A percentile compares a stretch with the other conserved stretches of the same genome.
Conservation (phyloP, 169 alveolate species). For the Neospora caninum region DNA sequence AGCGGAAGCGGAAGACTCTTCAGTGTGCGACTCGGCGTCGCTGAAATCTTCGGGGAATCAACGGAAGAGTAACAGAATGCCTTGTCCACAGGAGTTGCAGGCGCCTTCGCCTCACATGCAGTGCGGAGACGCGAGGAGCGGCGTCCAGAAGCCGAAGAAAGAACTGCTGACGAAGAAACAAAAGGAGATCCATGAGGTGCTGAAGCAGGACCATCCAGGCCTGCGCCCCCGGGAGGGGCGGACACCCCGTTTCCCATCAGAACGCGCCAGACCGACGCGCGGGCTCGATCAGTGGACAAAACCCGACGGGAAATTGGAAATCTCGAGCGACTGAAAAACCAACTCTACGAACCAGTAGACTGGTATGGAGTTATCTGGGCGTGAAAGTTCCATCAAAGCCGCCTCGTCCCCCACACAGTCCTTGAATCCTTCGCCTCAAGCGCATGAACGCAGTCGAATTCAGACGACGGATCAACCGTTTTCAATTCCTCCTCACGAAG, state of each 20-base stretch:
- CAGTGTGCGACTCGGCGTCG: background rate
- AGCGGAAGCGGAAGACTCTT: background rate
- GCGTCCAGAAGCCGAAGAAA: background rate
- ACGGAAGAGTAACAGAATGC: background rate
- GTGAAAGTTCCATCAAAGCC: no score
- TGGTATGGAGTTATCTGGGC: no score
- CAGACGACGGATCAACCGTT: no score
- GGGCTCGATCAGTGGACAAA: background rate
- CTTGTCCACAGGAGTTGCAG: no score
- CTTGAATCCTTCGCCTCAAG: no score
- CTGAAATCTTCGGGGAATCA: background rate
- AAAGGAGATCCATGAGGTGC: background rate
- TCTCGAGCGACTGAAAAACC: background rate
- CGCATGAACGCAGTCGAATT: no score
- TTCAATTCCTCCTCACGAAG: no score
- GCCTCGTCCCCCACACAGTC: no score
- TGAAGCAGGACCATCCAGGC: conserved; percentile 13
- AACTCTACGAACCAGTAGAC: no score
- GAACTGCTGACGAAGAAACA: background rate
- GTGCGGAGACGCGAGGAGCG: background rate
- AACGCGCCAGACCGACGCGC: background rate
- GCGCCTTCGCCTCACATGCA: background rate
- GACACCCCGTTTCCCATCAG: conserved; percentile 42
- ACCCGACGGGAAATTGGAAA: background rate
- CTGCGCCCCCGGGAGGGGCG: conserved; percentile 28